phyloP scores from a whole-genome alignment of 768 basidiomycete species.

The Fomitopsis serialis region DNA sequence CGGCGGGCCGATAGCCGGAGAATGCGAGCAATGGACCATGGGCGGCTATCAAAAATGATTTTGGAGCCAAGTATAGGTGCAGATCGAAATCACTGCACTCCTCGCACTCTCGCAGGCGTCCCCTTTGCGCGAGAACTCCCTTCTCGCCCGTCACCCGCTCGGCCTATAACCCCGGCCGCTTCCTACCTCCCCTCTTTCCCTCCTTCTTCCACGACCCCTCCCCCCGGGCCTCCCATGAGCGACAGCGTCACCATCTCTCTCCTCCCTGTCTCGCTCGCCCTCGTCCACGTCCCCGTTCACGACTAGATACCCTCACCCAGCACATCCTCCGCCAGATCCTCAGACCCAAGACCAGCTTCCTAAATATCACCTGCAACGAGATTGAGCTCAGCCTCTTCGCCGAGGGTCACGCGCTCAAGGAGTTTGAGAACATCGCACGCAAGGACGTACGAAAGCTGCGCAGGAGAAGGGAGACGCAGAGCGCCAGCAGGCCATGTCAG shows the following conservation, averaged over 20 bases:
- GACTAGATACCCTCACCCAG: conserved; percentile 51
- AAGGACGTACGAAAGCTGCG: conserved; percentile 45
- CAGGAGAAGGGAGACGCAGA: conserved; percentile 5
- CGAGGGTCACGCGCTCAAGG: conserved; percentile 47
- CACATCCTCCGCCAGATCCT: conserved; percentile 67
- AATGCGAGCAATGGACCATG: not conserved
- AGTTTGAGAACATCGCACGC: conserved; percentile 58
- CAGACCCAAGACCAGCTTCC: conserved; percentile 58
- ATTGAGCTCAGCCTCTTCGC: conserved; percentile 76
- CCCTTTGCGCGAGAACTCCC: too few species aligned
- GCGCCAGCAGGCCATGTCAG: not conserved
- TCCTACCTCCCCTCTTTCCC: not conserved
- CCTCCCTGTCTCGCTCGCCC: conserved; percentile 65
- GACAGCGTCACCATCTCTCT: conserved; percentile 55
- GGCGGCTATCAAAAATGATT: not conserved
- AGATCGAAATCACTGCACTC: not conserved
- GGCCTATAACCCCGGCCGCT: not conserved
- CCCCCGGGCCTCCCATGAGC: conserved; percentile 4
- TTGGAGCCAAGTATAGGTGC: not conserved
- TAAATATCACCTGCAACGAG: conserved; percentile 75
- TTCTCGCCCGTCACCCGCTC: not conserved
- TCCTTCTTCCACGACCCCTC: conserved; percentile 2
- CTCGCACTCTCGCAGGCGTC: not conserved
- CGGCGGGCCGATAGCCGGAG: too few species aligned
- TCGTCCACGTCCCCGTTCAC: conserved; percentile 74